phyloP scores from a whole-genome alignment of 225 moss, liverwort and hornwort species.

The Marchantia paleacea region DNA sequence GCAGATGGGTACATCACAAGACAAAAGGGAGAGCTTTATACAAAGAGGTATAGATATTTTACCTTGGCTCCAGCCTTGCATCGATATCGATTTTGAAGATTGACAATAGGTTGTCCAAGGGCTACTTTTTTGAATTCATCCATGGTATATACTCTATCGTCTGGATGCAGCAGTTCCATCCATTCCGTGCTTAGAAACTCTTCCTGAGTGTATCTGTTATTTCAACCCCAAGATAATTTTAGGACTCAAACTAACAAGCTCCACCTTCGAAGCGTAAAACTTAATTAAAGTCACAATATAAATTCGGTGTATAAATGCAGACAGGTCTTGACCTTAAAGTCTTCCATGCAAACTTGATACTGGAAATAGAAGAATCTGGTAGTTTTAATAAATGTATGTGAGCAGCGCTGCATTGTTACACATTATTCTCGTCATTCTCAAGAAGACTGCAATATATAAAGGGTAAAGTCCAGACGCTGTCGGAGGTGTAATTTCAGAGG shows the following conservation, averaged over 20 bases:
- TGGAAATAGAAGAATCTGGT: too few species aligned
- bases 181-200: conserved; percentile 33
- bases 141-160: conserved; percentile 25
- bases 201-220: conserved; percentile 27
- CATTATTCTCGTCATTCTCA: too few species aligned
- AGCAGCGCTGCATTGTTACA: too few species aligned
- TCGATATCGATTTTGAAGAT: conserved; percentile 34
- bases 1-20: not conserved
- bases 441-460: too few species aligned
- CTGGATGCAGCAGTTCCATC: conserved; percentile 34
- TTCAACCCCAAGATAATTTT: not conserved
- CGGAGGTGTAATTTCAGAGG: not conserved
- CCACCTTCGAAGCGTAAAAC: too few species aligned
- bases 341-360: too few species aligned
- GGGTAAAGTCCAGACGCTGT: too few species aligned
- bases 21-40: not conserved
- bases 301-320: too few species aligned
- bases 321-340: too few species aligned
- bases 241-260: not conserved
- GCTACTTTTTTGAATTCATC: conserved; percentile 21
- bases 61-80: conserved; percentile 35
- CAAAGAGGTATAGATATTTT: not conserved
- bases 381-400: too few species aligned
- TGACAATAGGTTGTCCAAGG: conserved; percentile 14
- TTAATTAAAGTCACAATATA: too few species aligned